These are phyloP conservation scores for Linum lewisii DNA, from an alignment of 345 rosid genomes.

Conservation along the genomic window DNA sequence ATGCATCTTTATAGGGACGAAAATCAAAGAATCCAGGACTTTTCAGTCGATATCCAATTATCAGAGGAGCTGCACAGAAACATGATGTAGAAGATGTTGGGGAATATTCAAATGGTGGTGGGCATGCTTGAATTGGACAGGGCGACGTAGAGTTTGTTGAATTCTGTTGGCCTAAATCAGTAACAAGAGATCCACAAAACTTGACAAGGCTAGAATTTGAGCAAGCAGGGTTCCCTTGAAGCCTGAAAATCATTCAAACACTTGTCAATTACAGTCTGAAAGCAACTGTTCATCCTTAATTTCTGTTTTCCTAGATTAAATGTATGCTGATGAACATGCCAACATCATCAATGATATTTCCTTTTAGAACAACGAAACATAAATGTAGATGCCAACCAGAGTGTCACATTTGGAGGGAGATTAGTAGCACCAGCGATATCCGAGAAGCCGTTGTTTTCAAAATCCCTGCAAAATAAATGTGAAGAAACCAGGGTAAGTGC, in stretches of 20 bases:
- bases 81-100: conserved; percentile 35
- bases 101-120: conserved; percentile 51
- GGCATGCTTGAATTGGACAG: conserved; percentile 53
- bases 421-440: conserved; percentile 44
- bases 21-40: conserved; percentile 85
- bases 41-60: conserved; percentile 73
- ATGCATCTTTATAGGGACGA: conserved; percentile 30
- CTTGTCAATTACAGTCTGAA: not conserved
- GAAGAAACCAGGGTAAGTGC: conserved; percentile 4
- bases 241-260: conserved; percentile 47
- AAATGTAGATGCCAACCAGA: conserved; percentile 50
- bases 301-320: not conserved
- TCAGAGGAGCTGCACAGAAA: conserved; percentile 74
- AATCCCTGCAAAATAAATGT: conserved; percentile 45
- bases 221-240: conserved; percentile 79
- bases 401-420: conserved; percentile 69
- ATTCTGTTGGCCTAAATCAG: conserved; percentile 11
- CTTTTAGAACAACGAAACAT: conserved; percentile 5
- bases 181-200: conserved; percentile 39
- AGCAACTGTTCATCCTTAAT: not conserved
- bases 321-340: not conserved
- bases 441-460: conserved; percentile 55
- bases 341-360: conserved; percentile 3
- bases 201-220: conserved; percentile 20
- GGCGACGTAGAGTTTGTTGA: conserved; percentile 17